These are phyloP conservation scores for Coemansia sp. DNA, from an alignment of 192 early-diverging fungal genomes.

Conservation along the genomic window DNA sequence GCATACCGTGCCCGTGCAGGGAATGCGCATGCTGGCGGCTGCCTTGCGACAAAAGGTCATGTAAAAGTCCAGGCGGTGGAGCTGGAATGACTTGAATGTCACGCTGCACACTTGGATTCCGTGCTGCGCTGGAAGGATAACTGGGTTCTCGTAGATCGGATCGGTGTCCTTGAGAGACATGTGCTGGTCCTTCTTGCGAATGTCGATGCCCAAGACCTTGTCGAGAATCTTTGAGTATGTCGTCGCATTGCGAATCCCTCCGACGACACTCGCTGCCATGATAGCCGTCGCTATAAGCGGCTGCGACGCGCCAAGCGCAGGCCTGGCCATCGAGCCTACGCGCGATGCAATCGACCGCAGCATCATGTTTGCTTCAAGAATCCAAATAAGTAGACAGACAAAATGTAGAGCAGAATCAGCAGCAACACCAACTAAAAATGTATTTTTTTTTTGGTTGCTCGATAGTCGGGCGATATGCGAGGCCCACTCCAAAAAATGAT, in stretches of 20 bases:
- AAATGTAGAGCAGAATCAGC: not conserved
- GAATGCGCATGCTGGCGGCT: slow-evolving; percentile 74
- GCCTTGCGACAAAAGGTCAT: slow-evolving; percentile 82
- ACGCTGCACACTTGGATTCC: slow-evolving; percentile 75
- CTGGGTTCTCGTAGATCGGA: slow-evolving; percentile 23
- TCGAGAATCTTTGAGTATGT: slow-evolving; percentile 46
- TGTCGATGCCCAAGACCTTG: slow-evolving; percentile 48
- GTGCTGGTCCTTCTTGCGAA: slow-evolving; percentile 26
- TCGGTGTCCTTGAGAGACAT: slow-evolving; percentile 14
- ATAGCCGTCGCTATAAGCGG: not conserved
- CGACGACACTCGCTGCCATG: not conserved
- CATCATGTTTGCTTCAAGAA: not conserved
- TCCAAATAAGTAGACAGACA: not conserved
- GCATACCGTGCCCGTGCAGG: slow-evolving; percentile 69
- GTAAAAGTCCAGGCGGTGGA: slow-evolving; percentile 87
- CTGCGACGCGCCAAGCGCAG: not conserved
- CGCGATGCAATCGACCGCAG: slow-evolving; percentile 4
- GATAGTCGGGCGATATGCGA: too few species aligned
- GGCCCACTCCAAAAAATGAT: not conserved
- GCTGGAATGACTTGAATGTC: slow-evolving; percentile 77
- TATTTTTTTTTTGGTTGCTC: too few species aligned
- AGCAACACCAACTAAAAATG: not conserved
- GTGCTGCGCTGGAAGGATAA: slow-evolving; percentile 60
- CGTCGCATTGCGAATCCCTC: slow-evolving; percentile 15
- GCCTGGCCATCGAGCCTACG: not conserved